phyloP scores from a whole-genome alignment of 164 flowering plant species.

The Annona cherimola region DNA sequence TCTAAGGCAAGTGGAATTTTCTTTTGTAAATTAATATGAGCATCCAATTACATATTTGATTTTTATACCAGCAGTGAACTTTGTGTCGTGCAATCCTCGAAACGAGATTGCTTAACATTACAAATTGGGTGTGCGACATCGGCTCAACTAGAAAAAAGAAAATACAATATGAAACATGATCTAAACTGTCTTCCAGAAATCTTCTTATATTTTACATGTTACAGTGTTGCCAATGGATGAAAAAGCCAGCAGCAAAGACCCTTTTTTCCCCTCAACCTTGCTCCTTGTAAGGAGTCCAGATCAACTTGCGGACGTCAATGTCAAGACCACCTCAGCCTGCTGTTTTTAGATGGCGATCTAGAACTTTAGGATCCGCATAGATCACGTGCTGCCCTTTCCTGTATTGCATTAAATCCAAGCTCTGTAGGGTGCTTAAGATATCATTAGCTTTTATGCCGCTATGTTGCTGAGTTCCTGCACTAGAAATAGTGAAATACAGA shows the following conservation, averaged over 20 bases:
- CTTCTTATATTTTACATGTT: neutral
- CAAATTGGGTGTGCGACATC: neutral
- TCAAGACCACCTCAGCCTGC: constrained; percentile 97
- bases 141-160: neutral
- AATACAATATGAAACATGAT: neutral
- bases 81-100: too few relatives aligned
- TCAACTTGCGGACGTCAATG: constrained; percentile 89
- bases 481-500: neutral
- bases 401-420: constrained; percentile 87
- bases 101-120: too few relatives aligned
- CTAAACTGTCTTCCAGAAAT: neutral
- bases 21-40: too few relatives aligned
- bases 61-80: too few relatives aligned
- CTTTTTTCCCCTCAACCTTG: constrained; percentile 41
- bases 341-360: constrained; percentile 95
- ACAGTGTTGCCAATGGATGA: neutral
- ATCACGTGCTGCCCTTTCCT: constrained; percentile 97
- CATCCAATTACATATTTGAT: too few relatives aligned
- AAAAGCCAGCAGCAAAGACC: neutral
- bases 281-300: constrained; percentile 97
- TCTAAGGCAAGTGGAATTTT: too few relatives aligned
- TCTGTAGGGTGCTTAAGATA: constrained; percentile 77
- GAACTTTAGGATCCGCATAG: constrained; percentile 92
- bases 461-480: constrained; percentile 95
- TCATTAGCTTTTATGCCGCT: constrained; percentile 95